Conservation (phyloP, 257 asterid species). For the Paulownia fortunei region DNA sequence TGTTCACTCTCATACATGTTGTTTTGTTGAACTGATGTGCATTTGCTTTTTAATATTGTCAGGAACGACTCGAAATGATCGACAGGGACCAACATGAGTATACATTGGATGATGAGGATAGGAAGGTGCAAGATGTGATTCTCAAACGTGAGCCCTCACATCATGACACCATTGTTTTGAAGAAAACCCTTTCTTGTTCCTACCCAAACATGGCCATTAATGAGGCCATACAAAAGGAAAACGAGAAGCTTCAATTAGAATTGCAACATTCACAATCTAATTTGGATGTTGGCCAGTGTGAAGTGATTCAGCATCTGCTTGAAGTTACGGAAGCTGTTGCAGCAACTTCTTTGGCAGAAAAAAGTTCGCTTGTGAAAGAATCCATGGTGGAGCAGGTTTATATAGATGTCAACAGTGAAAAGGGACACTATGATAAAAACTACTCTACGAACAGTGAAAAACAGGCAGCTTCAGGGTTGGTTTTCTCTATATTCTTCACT, state of each 20-base stretch:
- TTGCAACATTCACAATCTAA: slow-evolving; percentile 83
- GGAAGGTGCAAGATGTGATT: slow-evolving; percentile 74
- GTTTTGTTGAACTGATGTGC: neutral
- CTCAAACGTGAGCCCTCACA: slow-evolving; percentile 76
- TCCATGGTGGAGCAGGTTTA: slow-evolving; percentile 54
- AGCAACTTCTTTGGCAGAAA: slow-evolving; percentile 56
- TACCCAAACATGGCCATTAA: slow-evolving; percentile 74
- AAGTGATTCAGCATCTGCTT: slow-evolving; percentile 88
- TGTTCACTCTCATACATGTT: too few species aligned
- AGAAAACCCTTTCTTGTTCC: slow-evolving; percentile 86
- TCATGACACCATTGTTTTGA: slow-evolving; percentile 64
- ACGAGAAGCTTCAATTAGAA: slow-evolving; percentile 82
- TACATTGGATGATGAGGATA: slow-evolving; percentile 82
- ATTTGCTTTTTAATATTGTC: slow-evolving; percentile 27
- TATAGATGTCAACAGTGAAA: slow-evolving; percentile 42
- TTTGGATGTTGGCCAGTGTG: slow-evolving; percentile 80
- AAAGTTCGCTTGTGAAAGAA: slow-evolving; percentile 47
- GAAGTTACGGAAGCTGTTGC: slow-evolving; percentile 89
- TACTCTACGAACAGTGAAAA: slow-evolving; percentile 53
- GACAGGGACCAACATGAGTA: slow-evolving; percentile 81
- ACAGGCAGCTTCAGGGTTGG: slow-evolving; percentile 68
- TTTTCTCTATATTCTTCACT: slow-evolving; percentile 20
- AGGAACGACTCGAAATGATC: slow-evolving; percentile 82
- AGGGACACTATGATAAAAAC: slow-evolving; percentile 37
- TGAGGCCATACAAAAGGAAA: slow-evolving; percentile 77